phyloP scores from a whole-genome alignment of 1,284 basidiomycete species.

The Marasmius tenuissimus region DNA sequence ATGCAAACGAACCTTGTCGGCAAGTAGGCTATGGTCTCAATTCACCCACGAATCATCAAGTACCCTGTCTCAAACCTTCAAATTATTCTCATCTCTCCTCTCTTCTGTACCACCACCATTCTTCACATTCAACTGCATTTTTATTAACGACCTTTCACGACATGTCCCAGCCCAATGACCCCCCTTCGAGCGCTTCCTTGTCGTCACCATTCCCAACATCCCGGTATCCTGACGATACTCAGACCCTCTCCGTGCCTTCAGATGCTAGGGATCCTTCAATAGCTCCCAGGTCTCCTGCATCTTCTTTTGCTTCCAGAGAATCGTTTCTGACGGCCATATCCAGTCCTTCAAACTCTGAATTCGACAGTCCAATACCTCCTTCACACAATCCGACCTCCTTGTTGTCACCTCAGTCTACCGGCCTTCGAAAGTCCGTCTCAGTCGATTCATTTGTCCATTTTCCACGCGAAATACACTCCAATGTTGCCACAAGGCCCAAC shows the following conservation, averaged over 20 bases:
- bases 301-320: conserved; percentile 12
- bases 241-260: neutral
- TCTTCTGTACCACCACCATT: neutral
- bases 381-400: conserved; percentile 1
- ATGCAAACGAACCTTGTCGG: too few relatives aligned
- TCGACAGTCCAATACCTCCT: conserved; percentile 2
- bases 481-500: conserved; percentile 34
- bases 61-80: neutral
- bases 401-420: conserved; percentile 28
- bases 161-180: neutral
- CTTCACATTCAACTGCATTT: neutral
- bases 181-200: neutral
- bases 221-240: neutral
- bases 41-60: neutral
- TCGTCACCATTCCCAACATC: neutral
- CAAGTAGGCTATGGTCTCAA: too few relatives aligned
- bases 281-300: neutral
- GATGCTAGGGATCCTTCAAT: neutral
- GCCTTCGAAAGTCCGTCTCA: conserved; percentile 69
- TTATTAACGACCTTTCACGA: neutral
- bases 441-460: conserved; percentile 69
- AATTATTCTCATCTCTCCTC: neutral
- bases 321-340: conserved; percentile 12
- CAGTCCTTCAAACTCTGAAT: conserved; percentile 8
- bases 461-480: conserved; percentile 35